Conservation (phyloP, 2,329 filamentous ascomycete genomes). For the Fusarium sp. region DNA sequence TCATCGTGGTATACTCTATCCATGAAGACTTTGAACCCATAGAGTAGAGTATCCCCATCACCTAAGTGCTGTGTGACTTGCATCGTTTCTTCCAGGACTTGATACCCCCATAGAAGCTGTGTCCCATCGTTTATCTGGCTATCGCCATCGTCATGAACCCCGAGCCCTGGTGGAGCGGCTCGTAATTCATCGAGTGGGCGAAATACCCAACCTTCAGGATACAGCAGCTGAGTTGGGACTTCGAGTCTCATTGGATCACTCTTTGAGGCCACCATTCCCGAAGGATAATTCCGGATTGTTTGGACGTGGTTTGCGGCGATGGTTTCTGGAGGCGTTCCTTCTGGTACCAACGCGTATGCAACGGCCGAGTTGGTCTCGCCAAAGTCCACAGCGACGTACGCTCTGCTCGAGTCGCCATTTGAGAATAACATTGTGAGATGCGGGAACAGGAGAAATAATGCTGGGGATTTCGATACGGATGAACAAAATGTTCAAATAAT, state of each 20-base stretch:
- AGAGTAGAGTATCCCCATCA: not conserved
- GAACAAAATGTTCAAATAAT: too few relatives aligned
- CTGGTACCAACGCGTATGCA: not conserved
- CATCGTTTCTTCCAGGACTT: not conserved
- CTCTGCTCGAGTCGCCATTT: not conserved
- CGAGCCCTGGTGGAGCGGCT: not conserved
- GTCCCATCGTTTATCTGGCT: not conserved
- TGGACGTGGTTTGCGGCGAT: not conserved
- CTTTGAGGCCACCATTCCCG: not conserved
- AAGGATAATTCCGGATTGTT: not conserved
- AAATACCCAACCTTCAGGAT: not conserved
- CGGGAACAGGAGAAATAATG: too few relatives aligned
- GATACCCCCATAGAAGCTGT: not conserved
- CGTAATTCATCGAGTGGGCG: not conserved
- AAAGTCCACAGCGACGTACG: slow-evolving; percentile 4
- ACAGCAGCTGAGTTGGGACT: slow-evolving; percentile 4
- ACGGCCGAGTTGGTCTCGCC: slow-evolving; percentile 9
- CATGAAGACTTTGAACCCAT: slow-evolving; percentile 9
- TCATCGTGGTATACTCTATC: not conserved
- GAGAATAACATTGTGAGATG: not conserved
- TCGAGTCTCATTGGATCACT: not conserved
- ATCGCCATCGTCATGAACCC: not conserved
- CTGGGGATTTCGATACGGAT: too few relatives aligned
- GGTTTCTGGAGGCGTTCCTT: not conserved
- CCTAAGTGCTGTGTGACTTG: not conserved